Evolutionary conservation across 2,329 filamentous ascomycete genomes (phyloP), one percentile per base, ranked within the genome.

Genomic region (Penicillium rolfsii): DNA sequence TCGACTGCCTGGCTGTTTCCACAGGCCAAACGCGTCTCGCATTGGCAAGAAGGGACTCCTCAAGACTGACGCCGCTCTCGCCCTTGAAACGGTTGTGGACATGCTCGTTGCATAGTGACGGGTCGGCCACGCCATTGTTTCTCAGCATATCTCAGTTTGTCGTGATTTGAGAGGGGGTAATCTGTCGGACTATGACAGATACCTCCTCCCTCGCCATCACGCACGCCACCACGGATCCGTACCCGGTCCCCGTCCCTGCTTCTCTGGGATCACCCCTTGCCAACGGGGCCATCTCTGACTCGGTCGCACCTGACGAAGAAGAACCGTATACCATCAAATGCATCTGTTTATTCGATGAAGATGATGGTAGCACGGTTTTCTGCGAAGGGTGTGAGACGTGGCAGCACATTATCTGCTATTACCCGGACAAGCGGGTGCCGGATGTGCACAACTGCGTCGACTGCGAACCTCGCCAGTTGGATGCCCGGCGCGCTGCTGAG

Each of bases 361-460:
- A 99, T 83, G 95, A 99, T 82, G 95, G 95, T 79, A 94, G 91
- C 78, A 99, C 95, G 62, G 96, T 99, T 64, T 92, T 93, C 78
- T 99, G 95, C 83, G 95, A 98, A 76, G 87, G 84, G 61, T 99
- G 95, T 83, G 91, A 97, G 75, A 95, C 93, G 53, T 99, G 95
- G 95, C 95, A 99, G 79, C 95, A 99, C 79, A 96, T 97, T 71
- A 89, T 93, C 75, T 99, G 95, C 80, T 98, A 96, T 80, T 98
- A 98, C 76, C 91, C 91, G 70, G 85, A 74, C 85, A 88, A 76
- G 83, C 91, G 82, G 84, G 90, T 80, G 79, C 93, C 76, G 78
- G 89, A 82, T 84, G 83, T 91, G 59, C 94, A 99, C 80, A 91
- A 89, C 58, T 99, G 95, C 80, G 87, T 88, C 71, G 92, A 97